These are phyloP conservation scores for Chrysanthemum seticuspe DNA, from an alignment of 129 eudicot genomes.

Conservation along the genomic window DNA sequence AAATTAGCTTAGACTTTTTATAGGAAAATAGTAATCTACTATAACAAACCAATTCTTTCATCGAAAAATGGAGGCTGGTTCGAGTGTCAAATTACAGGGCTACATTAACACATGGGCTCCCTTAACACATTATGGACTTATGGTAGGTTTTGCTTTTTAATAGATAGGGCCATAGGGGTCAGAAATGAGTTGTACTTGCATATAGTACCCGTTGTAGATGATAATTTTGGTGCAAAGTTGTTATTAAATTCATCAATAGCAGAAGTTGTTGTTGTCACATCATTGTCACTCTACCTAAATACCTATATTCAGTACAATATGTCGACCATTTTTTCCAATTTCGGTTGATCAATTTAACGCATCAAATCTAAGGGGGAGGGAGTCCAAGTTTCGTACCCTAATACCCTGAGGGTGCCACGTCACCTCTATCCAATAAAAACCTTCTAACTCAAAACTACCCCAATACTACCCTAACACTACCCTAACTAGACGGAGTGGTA, in stretches of 20 bases:
- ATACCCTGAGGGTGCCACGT: too few species aligned
- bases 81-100: background rate
- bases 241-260: background rate
- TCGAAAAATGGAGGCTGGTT: background rate
- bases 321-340: background rate
- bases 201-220: background rate
- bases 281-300: background rate
- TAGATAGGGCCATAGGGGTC: too few species aligned
- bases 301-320: background rate
- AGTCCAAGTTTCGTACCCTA: too few species aligned
- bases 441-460: too few species aligned
- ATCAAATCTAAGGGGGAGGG: too few species aligned
- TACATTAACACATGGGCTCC: too few species aligned
- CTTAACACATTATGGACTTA: background rate
- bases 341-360: background rate
- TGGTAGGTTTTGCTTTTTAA: slow-evolving; percentile 7
- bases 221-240: background rate
- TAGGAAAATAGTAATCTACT: too few species aligned
- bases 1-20: too few species aligned
- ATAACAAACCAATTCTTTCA: too few species aligned
- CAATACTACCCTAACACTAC: too few species aligned
- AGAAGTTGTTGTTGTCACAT: slow-evolving; percentile 4
- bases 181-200: background rate
- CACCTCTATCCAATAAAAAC: too few species aligned
- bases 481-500: too few species aligned